Conservation (phyloP, 805 yeast genomes). For the Schwanniomyces polymorphus region DNA sequence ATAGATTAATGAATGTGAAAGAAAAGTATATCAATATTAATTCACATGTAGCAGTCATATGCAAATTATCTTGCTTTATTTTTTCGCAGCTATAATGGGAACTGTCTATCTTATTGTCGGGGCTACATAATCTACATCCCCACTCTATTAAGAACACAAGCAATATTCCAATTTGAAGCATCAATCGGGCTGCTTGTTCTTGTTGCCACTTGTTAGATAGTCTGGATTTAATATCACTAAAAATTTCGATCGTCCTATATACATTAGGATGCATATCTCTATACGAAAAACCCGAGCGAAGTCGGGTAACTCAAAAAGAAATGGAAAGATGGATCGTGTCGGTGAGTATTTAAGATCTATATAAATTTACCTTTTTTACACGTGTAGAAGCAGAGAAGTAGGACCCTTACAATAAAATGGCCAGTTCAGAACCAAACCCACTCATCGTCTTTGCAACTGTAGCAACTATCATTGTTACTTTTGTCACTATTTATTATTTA, state of each 20-base stretch:
- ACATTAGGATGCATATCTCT: not conserved
- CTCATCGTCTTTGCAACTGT: conserved; percentile 39
- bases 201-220: not conserved
- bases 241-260: not conserved
- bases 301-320: not conserved
- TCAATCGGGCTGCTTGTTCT: not conserved
- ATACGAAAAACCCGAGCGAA: not conserved
- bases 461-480: conserved; percentile 33
- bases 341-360: not conserved
- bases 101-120: no score
- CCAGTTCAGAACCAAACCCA: conserved; percentile 36
- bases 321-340: not conserved
- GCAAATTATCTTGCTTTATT: not conserved
- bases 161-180: not conserved
- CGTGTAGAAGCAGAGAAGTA: not conserved
- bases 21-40: no score
- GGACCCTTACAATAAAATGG: conserved; percentile 1
- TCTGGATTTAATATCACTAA: not conserved
- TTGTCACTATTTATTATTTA: conserved; percentile 32
- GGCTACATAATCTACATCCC: no score
- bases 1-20: not conserved
- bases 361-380: not conserved
- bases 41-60: not conserved
- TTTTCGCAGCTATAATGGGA: not conserved
- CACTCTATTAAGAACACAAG: no score